Conservation (phyloP, 352 stramenopile genomes). For the Phytophthora multivora region DNA sequence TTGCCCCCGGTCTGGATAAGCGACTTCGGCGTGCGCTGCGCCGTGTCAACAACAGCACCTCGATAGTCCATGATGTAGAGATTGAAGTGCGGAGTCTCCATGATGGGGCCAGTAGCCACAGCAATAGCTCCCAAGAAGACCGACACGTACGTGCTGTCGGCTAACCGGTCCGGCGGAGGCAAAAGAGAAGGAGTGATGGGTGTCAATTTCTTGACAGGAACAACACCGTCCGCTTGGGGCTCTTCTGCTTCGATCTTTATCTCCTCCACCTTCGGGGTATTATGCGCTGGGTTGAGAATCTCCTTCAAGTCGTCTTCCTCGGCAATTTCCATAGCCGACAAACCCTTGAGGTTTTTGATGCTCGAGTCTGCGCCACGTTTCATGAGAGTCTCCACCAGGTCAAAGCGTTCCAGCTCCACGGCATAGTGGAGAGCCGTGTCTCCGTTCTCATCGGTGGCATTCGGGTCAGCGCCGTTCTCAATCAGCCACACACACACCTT, state of each 20-base stretch:
- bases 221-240: conserved; percentile 27
- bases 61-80: conserved; percentile 85
- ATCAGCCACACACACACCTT: conserved; percentile 90
- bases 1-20: conserved; percentile 86
- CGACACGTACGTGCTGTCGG: conserved; percentile 86
- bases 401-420: conserved; percentile 77
- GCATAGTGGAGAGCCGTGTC: conserved; percentile 90
- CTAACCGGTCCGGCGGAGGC: conserved; percentile 56
- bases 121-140: conserved; percentile 84
- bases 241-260: conserved; percentile 21
- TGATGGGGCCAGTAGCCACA: conserved; percentile 81
- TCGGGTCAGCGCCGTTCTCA: conserved; percentile 83
- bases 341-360: conserved; percentile 73
- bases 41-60: conserved; percentile 65
- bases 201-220: conserved; percentile 25
- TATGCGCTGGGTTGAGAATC: conserved; percentile 64
- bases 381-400: conserved; percentile 87
- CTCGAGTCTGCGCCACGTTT: conserved; percentile 81
- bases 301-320: conserved; percentile 81
- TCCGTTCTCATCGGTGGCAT: conserved; percentile 78
- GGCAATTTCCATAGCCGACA: conserved; percentile 72
- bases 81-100: conserved; percentile 90
- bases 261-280: conserved; percentile 43
- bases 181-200: conserved; percentile 43
- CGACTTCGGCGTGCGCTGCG: conserved; percentile 83